Evolutionary conservation across 2,329 filamentous ascomycete genomes (phyloP).

Genomic region (Elsinoe ampelina): DNA sequence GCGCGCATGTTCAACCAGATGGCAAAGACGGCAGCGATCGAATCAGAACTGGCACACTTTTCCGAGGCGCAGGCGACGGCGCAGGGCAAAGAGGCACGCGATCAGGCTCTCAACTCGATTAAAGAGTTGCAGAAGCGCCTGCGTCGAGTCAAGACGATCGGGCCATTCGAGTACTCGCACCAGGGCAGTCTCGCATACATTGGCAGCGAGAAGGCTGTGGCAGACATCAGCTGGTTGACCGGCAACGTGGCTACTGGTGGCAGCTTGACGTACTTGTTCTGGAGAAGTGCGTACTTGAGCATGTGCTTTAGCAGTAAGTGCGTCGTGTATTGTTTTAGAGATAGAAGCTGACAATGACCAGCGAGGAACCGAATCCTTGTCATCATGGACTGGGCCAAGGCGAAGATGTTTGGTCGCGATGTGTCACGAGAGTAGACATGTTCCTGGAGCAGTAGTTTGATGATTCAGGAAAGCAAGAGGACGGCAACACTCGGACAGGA

Average conservation of each 20-base stretch:
- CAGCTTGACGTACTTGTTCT: slow-evolving; percentile 88
- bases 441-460: too few species aligned
- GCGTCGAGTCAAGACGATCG: slow-evolving; percentile 83
- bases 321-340: not conserved
- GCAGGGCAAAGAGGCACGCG: slow-evolving; percentile 48
- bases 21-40: slow-evolving; percentile 83
- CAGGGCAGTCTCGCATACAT: slow-evolving; percentile 97
- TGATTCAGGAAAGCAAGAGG: not conserved
- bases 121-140: slow-evolving; percentile 79
- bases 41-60: slow-evolving; percentile 63
- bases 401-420: slow-evolving; percentile 91
- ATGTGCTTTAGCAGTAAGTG: slow-evolving; percentile 99
- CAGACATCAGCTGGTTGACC: slow-evolving; percentile 94
- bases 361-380: slow-evolving; percentile 92
- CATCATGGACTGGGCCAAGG: slow-evolving; percentile 91
- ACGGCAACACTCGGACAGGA: not conserved
- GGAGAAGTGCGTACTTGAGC: slow-evolving; percentile 93
- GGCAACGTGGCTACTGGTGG: slow-evolving; percentile 92
- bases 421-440: slow-evolving; percentile 65
- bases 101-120: slow-evolving; percentile 59
- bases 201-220: slow-evolving; percentile 93
- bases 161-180: slow-evolving; percentile 97
- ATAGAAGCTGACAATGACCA: slow-evolving; percentile 31
- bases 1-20: slow-evolving; percentile 97
- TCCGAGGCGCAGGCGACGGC: slow-evolving; percentile 52